Conservation (phyloP, 2,329 filamentous ascomycete genomes). For the Amylocarpus encephaloides region DNA sequence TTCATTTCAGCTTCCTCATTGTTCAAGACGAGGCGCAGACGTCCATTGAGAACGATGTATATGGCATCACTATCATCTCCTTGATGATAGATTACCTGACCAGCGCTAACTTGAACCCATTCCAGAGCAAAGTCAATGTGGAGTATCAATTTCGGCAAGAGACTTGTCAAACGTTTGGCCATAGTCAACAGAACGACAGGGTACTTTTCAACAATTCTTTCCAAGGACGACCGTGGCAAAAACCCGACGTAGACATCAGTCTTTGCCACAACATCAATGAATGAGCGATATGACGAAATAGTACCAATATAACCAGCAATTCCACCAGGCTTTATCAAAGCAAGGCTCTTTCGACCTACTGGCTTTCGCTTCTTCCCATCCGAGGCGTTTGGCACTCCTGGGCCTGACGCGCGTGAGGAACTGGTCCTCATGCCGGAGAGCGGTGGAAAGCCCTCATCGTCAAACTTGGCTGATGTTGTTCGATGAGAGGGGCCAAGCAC, state of each 20-base stretch:
- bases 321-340: constrained; percentile 88
- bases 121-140: constrained; percentile 98
- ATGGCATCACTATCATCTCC: constrained; percentile 96
- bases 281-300: constrained; percentile 90
- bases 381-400: constrained; percentile 21
- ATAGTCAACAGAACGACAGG: constrained; percentile 90
- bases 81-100: constrained; percentile 90
- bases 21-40: constrained; percentile 78
- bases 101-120: constrained; percentile 94
- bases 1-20: constrained; percentile 74
- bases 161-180: constrained; percentile 86
- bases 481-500: constrained; percentile 26
- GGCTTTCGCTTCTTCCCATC: constrained; percentile 38
- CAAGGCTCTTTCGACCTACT: constrained; percentile 63
- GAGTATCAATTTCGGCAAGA: constrained; percentile 81
- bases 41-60: constrained; percentile 93
- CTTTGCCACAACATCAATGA: constrained; percentile 94
- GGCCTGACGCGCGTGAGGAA: constrained; percentile 31
- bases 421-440: constrained; percentile 39
- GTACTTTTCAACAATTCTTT: constrained; percentile 87
- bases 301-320: constrained; percentile 92
- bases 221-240: constrained; percentile 74
- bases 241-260: constrained; percentile 98
- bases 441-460: constrained; percentile 37
- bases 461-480: constrained; percentile 16